Conservation (phyloP, 2,329 filamentous ascomycete genomes). For the Pseudocercospora fuligena region DNA sequence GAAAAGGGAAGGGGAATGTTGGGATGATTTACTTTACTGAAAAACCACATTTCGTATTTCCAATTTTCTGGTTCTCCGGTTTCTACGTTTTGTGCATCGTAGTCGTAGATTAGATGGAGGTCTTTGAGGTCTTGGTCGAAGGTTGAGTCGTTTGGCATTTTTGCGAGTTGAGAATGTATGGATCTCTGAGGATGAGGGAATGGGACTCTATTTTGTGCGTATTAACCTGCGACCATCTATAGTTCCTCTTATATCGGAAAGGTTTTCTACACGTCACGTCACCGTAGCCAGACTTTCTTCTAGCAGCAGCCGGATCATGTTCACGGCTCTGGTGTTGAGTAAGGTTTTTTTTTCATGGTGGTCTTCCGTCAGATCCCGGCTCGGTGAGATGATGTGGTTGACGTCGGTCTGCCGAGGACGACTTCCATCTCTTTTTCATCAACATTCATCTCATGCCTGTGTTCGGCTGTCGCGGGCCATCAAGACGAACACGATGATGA, state of each 20-base stretch:
- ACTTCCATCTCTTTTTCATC: background rate
- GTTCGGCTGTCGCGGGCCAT: background rate
- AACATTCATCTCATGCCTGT: background rate
- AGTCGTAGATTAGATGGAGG: constrained; percentile 63
- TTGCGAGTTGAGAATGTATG: background rate
- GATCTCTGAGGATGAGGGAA: background rate
- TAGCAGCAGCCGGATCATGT: background rate
- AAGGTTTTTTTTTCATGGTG: background rate
- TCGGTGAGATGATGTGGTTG: background rate
- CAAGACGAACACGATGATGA: too few species aligned
- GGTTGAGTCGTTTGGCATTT: constrained; percentile 19
- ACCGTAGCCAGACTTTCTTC: background rate
- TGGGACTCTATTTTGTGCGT: background rate
- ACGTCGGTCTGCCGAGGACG: too few species aligned
- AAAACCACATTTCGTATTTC: constrained; percentile 67
- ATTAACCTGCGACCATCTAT: background rate
- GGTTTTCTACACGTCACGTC: background rate
- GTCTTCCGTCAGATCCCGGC: background rate
- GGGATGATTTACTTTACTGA: constrained; percentile 39
- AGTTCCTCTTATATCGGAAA: too few species aligned
- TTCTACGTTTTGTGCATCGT: constrained; percentile 52
- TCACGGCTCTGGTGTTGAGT: background rate
- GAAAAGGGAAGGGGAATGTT: constrained; percentile 41
- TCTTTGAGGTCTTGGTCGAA: constrained; percentile 60
- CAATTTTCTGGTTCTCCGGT: constrained; percentile 60